Base-by-base conservation (phyloP, 495 filamentous ascomycete genomes). In the Aspergillus kassunensis region DNA sequence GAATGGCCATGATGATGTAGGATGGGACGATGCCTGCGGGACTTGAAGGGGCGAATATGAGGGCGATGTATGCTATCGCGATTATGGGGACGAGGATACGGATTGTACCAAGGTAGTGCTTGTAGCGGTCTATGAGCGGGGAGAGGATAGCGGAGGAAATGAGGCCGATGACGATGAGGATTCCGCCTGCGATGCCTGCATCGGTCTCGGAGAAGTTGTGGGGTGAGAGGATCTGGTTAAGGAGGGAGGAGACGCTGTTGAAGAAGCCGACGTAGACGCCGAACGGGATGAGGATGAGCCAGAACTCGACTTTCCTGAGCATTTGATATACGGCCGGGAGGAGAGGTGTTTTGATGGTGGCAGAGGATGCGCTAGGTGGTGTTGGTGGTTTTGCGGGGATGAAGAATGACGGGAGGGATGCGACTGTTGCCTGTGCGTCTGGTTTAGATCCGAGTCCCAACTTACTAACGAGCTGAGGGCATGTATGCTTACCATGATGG, bases 91-190 rank as follows among this genome's bases (percentile, higher is more conserved):
- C 82, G 33, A 86, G 76, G 37, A 87, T 53, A 49, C 87, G 88
- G 61, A 97, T 89, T 31, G 84, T 77, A 23, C 80, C 69, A 3
- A 96, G 74, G 64, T 87, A 95, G 15, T 81, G 76, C 61, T 96
- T 92, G 44, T 81, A 91, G 46, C 83, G 80, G 71, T 97, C 93
- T 53, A 92, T 80, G 52, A 97, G 75, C 7, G 93, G 93, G 1
- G 81, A 86, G 3, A 82, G 71, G 51, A 96, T 71, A 11, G 91
- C 93, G 1, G 90, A 74, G 23, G 78, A 55, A 30, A 96, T 72
- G 8, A 98, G 82, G 18, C 93, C 93, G 49, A 91, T 84, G 42
- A 96, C 72, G 62, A 98, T 97, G n/a, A 97, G 69, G 21, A 95
- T 65, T 1, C 87, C 93, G 54, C 93, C 93, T 11, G 87, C 87